Base-by-base conservation (phyloP, 2,329 filamentous ascomycete genomes). In the Fusarium sublunatum region DNA sequence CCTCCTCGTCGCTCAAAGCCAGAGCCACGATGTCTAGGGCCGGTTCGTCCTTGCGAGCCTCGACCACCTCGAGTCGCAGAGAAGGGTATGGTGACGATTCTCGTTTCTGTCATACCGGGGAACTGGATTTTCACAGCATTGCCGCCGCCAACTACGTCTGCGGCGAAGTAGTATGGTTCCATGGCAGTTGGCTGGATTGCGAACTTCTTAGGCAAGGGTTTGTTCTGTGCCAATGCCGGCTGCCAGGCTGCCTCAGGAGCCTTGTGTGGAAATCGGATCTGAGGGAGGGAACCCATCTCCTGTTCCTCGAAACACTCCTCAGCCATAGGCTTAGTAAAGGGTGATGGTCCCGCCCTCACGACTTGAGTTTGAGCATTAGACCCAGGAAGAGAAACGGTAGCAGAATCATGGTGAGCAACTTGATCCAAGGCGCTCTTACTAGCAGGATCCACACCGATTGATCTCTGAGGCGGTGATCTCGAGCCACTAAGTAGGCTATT, bases 291-390 rank as follows among this genome's bases (percentile, higher is more conserved):
- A 4, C 90, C 90, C 80, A 91, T 91, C 73, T 93, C 90, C 70
- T 91, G 89, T 70, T 92, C 89, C 71, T 92, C 91, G 64, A 93
- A 93, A 64, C 91, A 91, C 60, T 91, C 88, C 63, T 92, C 90
- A 6, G 90, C 89, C 77, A 92, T 89, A 43, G 87, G 86, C 70
- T 89, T 91, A 5, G 87, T 87, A 13, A 81, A 81, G 19, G 83
- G 57, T 73, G 28, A 81, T 80, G 43, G 78, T 78, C 51, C 79
- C 42, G 79, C 79, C 32, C 75, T 75, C 26, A 74, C 73, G 15
- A 71, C 78, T 6, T 67, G 50, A 53, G 48, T 47, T 13, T 52
- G 48, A 42, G 60, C 32, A 10, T 53, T 53, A 13, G 62, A 56
- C 28, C 71, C 75, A 44, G 77, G 91, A 7, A 94, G 79, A 11